These are phyloP conservation scores for Saccharomyces hybrid DNA, from an alignment of 1,139 yeast genomes.

Conservation along the genomic window DNA sequence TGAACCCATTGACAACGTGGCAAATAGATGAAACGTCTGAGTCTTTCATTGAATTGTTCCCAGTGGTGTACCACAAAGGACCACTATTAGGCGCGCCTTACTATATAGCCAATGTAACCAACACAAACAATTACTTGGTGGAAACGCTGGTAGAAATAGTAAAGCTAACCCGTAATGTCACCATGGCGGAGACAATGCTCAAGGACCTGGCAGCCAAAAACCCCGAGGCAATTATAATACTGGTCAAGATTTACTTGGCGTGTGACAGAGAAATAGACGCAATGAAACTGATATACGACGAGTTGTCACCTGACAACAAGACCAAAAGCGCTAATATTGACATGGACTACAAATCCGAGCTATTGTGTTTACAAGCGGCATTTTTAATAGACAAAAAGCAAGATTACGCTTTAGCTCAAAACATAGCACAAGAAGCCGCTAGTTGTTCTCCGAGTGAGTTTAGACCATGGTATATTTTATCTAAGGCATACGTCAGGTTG, in stretches of 20 bases:
- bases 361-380: constrained; percentile 52
- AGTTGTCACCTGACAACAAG: constrained; percentile 35
- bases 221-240: constrained; percentile 52
- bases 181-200: constrained; percentile 53
- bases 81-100: constrained; percentile 54
- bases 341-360: constrained; percentile 25
- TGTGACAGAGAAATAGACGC: constrained; percentile 77
- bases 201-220: constrained; percentile 27
- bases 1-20: constrained; percentile 55
- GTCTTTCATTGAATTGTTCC: constrained; percentile 44
- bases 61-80: constrained; percentile 58
- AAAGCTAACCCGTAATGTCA: constrained; percentile 61
- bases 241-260: constrained; percentile 44
- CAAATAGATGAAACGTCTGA: constrained; percentile 36
- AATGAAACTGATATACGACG: constrained; percentile 54
- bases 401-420: constrained; percentile 66
- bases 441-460: constrained; percentile 88
- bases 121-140: constrained; percentile 74
- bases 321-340: constrained; percentile 41
- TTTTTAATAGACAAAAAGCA: constrained; percentile 58
- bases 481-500: constrained; percentile 62
- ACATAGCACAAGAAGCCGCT: constrained; percentile 73
- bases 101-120: constrained; percentile 44
- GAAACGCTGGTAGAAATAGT: constrained; percentile 72
- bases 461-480: constrained; percentile 77